Conservation (phyloP, 108 stramenopile species). For the Cyclotella atomus region DNA sequence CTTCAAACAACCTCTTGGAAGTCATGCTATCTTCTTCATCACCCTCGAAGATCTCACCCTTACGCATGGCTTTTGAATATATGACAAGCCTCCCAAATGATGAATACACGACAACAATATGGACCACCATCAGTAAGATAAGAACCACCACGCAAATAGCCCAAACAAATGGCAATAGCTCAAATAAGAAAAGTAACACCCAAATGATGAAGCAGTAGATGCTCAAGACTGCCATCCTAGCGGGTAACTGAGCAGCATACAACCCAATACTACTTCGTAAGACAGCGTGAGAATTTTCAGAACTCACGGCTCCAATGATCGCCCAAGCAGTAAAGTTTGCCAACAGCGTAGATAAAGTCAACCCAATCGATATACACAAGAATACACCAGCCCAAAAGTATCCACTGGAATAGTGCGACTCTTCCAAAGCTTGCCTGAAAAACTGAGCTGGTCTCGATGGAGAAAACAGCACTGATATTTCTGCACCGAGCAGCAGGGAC, state of each 20-base stretch:
- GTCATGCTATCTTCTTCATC: slow-evolving; percentile 30
- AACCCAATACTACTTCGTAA: slow-evolving; percentile 61
- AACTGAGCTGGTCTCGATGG: slow-evolving; percentile 44
- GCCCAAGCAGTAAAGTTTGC: slow-evolving; percentile 60
- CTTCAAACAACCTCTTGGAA: slow-evolving; percentile 15
- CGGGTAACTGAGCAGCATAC: slow-evolving; percentile 67
- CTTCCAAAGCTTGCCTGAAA: slow-evolving; percentile 46
- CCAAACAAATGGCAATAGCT: slow-evolving; percentile 47
- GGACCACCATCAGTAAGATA: slow-evolving; percentile 40
- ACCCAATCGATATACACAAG: slow-evolving; percentile 55
- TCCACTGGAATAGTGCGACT: slow-evolving; percentile 34
- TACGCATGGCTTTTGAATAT: slow-evolving; percentile 68
- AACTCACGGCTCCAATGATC: slow-evolving; percentile 42
- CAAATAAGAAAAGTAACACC: slow-evolving; percentile 59
- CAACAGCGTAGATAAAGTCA: slow-evolving; percentile 63
- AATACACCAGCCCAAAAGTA: slow-evolving; percentile 65
- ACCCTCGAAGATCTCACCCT: slow-evolving; percentile 46
- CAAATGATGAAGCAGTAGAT: slow-evolving; percentile 67
- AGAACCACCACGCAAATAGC: slow-evolving; percentile 23
- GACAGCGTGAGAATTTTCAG: slow-evolving; percentile 65
- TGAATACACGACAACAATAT: slow-evolving; percentile 57
- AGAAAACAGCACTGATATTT: slow-evolving; percentile 62
- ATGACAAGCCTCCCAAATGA: slow-evolving; percentile 72
- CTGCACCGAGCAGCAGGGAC: slow-evolving; percentile 64
- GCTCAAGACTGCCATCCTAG: slow-evolving; percentile 57